Evolutionary conservation across 371 early-diverging fungal genomes (phyloP), one percentile per base, ranked within the genome.

Genomic region (Chytridium lagenaria): DNA sequence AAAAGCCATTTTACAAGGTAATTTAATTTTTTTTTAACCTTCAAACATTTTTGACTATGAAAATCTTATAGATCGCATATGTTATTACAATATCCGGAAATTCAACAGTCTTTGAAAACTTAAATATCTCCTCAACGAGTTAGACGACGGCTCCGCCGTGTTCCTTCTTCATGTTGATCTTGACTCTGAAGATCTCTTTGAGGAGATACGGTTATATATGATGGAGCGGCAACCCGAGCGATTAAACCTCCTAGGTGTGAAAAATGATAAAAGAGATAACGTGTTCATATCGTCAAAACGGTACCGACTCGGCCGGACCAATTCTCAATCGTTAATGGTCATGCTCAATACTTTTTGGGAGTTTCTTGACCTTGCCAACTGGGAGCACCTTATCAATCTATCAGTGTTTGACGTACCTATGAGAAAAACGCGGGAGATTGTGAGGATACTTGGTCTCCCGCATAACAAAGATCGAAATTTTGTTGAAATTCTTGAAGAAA

Each of bases 321-420:
- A 80, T 59, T 51, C 68, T 1, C 61, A 63, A n/a, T 65, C 74
- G 33, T 76, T 83, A 1, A 77, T 33, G 68, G 67, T 70, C 50
- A 79, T 76, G 68, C 63, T 84, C 40, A 64, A 59, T 15, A 81
- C 83, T 3, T 82, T 77, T 57, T 84, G 72, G 71, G 83, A 81
- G 68, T 71, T 82, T 22, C 50, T 67, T 59, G 85, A 81, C 38
- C 26, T 81, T 38, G 85, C 80, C 1, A 77, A 82, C 26, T 85
- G 83, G 83, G 81, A 85, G 23, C 76, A 76, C 68, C 71, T 83
- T 30, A 81, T 85, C 68, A 33, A 85, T 68, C 61, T 85, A 16
- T 75, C 75, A 28, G 79, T 69, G n/a, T 67, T 69, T 59, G 85
- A 85, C 71, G 80, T 76, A 68, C 85, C 85, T 3, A 55, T 85